A percentile compares a stretch with the other conserved stretches of the same genome.
phyloP scores from a whole-genome alignment of 2,329 filamentous ascomycete genomes.

The Blastomyces silverae region DNA sequence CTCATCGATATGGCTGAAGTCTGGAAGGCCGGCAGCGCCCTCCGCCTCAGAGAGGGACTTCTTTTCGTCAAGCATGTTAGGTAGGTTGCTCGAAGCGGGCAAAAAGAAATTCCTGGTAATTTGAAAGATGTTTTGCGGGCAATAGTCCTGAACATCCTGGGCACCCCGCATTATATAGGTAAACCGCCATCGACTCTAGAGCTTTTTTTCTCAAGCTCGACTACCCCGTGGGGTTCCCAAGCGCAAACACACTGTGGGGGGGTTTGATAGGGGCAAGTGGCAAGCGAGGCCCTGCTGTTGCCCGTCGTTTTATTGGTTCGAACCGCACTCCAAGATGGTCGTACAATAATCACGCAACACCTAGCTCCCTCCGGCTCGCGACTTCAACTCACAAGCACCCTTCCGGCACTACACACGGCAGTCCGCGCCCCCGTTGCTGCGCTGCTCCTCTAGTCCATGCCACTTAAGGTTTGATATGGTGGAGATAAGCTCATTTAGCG shows the following conservation, averaged over 20 bases:
- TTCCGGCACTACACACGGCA: neutral
- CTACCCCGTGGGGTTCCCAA: neutral
- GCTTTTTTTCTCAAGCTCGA: neutral
- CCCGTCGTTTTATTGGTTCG: too few species aligned
- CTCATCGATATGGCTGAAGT: constrained; percentile 34
- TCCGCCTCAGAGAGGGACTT: constrained; percentile 1
- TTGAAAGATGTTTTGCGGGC: neutral
- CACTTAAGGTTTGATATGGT: constrained; percentile 8
- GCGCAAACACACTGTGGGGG: neutral
- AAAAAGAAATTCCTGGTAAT: neutral
- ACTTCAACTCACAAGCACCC: too few species aligned
- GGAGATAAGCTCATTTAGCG: constrained; percentile 12
- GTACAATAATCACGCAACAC: too few species aligned
- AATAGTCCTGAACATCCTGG: neutral
- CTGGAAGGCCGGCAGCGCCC: neutral
- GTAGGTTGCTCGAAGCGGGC: neutral
- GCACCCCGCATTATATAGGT: neutral
- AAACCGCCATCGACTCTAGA: too few species aligned
- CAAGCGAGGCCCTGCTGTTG: neutral
- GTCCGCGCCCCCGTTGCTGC: neutral
- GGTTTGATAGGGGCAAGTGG: neutral
- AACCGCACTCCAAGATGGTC: too few species aligned
- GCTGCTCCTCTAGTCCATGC: too few species aligned
- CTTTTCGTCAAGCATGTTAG: constrained; percentile 7
- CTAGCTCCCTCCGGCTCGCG: too few species aligned